Evolutionary conservation across 768 basidiomycete genomes (phyloP), one percentile per base, ranked within the genome.

Genomic region (Polyporus arcularius): DNA sequence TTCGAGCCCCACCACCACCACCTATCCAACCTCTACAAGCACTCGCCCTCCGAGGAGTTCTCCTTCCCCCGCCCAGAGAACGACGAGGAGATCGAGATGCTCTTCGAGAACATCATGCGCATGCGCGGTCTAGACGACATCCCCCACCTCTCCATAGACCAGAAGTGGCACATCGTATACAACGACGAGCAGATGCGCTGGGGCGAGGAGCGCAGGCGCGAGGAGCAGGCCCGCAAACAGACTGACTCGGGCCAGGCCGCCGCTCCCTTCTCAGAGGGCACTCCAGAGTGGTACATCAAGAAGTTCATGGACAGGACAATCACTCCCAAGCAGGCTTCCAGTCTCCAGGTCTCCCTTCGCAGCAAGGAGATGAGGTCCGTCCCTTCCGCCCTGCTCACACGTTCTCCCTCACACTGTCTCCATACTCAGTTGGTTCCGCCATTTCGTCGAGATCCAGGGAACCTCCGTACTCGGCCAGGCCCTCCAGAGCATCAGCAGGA

Each of bases 221-320:
- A 87, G 62, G 85, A 86, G 57, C 85, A 86, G 66, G 74, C 79
- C 21, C 83, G 78, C 70, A 85, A 78, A 69, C 86, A 86, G 68
- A 76, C 76, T 6, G 89, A 89, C 63, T 70, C 79, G 3, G 85
- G 87, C 6, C 83, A 84, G 56, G 66, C 84, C 7, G 74, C 84
- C 7, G 74, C 76, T 6, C 72, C 80, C 21, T 80, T 85, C 21
- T 74, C 83, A 21, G 84, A 86, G 56, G 88, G 89, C 62, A 85
- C 90, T 9, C 94, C 96, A 1, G 91, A 97, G 72, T 97, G 90
- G 90, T 98, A 94, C 71, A 85, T 98, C 64, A 85, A 88, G 73
- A 93, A 89, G 74, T 93, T 97, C 71, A 79, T 98, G 70, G 90
- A 96, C 69, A 85, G 86, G 60, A 90, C 90, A 2, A 86, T 97